Percentiles rank a stretch among this genome's conserved stretches.
Evolutionary conservation across 2,329 filamentous ascomycete genomes (phyloP).

Genomic region (Stagonosporopsis tanaceti): DNA sequence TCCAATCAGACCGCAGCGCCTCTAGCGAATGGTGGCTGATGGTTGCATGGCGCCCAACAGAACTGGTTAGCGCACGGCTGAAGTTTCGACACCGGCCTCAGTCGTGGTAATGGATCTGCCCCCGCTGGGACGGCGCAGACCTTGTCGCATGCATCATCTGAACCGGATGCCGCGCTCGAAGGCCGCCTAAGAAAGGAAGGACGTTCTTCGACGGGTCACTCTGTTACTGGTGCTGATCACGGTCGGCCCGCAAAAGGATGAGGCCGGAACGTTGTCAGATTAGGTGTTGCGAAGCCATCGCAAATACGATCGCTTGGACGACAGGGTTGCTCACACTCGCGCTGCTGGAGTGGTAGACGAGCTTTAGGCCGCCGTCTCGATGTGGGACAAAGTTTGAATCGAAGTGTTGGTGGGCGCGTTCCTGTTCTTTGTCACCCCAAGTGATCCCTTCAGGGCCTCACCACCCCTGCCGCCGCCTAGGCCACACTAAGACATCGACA

Average conservation of each 20-base stretch:
- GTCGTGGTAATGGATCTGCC: slow-evolving; percentile 16
- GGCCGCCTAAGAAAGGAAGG: slow-evolving; percentile 1
- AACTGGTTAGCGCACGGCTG: slow-evolving; percentile 20
- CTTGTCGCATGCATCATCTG: slow-evolving; percentile 17
- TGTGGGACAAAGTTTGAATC: slow-evolving; percentile 4
- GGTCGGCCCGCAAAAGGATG: slow-evolving; percentile 15
- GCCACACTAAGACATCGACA: slow-evolving; percentile 21
- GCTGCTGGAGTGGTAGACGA: neutral
- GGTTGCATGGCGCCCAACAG: slow-evolving; percentile 16
- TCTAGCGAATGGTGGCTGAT: slow-evolving; percentile 28
- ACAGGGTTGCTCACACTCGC: neutral
- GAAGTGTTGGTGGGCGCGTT: slow-evolving; percentile 14
- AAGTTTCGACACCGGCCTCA: slow-evolving; percentile 17
- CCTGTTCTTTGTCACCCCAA: slow-evolving; percentile 16
- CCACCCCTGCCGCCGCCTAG: slow-evolving; percentile 17
- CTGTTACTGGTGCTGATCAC: slow-evolving; percentile 1
- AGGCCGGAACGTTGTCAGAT: slow-evolving; percentile 13
- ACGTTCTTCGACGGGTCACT: neutral
- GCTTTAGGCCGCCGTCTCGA: neutral
- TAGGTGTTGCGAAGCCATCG: slow-evolving; percentile 1
- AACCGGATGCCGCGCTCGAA: slow-evolving; percentile 14
- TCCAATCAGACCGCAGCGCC: slow-evolving; percentile 26
- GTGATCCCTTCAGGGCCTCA: slow-evolving; percentile 15
- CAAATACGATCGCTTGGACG: neutral
- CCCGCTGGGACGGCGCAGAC: slow-evolving; percentile 20